phyloP scores from a whole-genome alignment of 2,329 filamentous ascomycete species.

The Colletotrichum sp. region DNA sequence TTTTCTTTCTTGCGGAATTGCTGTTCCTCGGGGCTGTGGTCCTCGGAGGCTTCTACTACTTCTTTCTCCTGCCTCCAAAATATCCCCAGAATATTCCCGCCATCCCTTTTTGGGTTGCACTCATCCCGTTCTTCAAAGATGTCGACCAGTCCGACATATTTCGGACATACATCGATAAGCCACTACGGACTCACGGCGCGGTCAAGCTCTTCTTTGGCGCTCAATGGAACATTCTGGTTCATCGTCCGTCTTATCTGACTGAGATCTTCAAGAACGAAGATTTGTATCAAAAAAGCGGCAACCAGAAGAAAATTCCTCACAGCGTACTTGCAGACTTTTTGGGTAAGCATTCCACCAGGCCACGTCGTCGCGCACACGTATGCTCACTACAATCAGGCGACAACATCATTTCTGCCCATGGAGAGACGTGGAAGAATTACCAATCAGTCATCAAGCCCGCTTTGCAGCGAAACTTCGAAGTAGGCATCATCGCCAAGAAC shows the following conservation, averaged over 20 bases:
- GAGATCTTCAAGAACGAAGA: constrained; percentile 40
- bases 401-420: constrained; percentile 43
- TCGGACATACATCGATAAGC: constrained; percentile 39
- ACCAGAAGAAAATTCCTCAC: constrained; percentile 43
- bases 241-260: constrained; percentile 45
- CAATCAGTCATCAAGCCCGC: constrained; percentile 39
- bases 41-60: constrained; percentile 5
- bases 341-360: not conserved
- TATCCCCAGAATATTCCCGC: constrained; percentile 42
- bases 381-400: constrained; percentile 29
- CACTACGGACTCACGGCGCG: constrained; percentile 43
- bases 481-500: constrained; percentile 26
- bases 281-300: constrained; percentile 41
- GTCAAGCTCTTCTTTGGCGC: constrained; percentile 54
- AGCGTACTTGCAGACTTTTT: constrained; percentile 40
- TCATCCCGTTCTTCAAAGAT: constrained; percentile 44
- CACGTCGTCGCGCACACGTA: not conserved
- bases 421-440: constrained; percentile 38
- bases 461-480: constrained; percentile 31
- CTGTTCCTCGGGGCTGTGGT: not conserved
- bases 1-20: not conserved
- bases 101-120: constrained; percentile 47
- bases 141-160: constrained; percentile 48
- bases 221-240: constrained; percentile 53
- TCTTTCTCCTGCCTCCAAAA: constrained; percentile 26